Conservation (phyloP, 306 rosid genomes). For the Lupinus albus region DNA sequence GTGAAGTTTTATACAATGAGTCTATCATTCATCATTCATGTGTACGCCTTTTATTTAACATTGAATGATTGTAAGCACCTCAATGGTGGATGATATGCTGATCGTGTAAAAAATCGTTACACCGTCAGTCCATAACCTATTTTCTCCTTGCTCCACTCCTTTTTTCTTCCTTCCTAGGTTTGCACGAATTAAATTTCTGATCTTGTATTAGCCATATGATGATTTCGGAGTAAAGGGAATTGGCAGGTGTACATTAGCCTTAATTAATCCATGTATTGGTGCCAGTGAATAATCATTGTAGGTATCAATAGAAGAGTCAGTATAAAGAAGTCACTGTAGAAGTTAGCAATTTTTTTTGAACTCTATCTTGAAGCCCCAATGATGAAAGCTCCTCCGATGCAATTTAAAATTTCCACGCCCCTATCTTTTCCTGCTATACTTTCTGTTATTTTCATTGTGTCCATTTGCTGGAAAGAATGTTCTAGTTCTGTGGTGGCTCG, state of each 20-base stretch:
- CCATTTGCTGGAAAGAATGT: no score
- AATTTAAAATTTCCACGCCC: neutral
- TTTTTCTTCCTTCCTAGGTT: neutral
- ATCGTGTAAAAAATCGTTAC: no score
- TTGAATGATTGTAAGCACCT: no score
- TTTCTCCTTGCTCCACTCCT: neutral
- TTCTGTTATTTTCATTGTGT: no score
- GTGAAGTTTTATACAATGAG: no score
- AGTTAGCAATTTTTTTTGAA: constrained; percentile 5
- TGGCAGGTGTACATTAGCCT: constrained; percentile 35
- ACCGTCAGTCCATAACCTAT: no score
- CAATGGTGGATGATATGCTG: no score
- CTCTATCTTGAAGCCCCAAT: constrained; percentile 10
- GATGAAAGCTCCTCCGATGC: constrained; percentile 15
- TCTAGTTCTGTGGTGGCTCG: no score
- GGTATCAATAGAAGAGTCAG: constrained; percentile 25
- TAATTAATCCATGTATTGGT: constrained; percentile 21
- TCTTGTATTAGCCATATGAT: constrained; percentile 20
- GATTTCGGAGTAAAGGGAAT: constrained; percentile 23
- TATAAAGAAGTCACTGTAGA: constrained; percentile 13
- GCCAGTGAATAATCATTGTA: constrained; percentile 29
- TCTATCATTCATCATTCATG: no score
- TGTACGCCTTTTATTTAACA: no score
- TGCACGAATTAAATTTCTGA: neutral
- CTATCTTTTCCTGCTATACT: neutral